Evolutionary conservation across 108 stramenopile species (phyloP).

Genomic region (Pseudonitzschia multiseries): DNA sequence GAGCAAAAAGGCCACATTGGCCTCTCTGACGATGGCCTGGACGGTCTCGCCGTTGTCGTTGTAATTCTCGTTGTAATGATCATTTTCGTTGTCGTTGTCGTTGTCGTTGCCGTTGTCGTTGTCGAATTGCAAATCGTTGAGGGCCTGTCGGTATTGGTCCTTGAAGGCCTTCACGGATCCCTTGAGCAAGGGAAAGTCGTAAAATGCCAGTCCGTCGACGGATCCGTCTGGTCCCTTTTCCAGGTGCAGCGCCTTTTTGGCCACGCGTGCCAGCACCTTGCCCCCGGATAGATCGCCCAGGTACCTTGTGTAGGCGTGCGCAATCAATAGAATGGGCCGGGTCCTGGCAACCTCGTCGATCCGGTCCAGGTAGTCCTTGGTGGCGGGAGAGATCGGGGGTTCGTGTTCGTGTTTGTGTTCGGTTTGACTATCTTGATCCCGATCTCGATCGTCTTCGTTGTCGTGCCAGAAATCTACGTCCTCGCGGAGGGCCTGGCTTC

Average conservation of each 20-base stretch:
- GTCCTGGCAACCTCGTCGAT: slow-evolving; percentile 52
- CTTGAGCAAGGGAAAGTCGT: slow-evolving; percentile 66
- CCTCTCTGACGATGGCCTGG: slow-evolving; percentile 70
- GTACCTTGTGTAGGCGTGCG: slow-evolving; percentile 90
- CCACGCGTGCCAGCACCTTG: slow-evolving; percentile 73
- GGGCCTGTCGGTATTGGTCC: slow-evolving; percentile 68
- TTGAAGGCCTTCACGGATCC: slow-evolving; percentile 77
- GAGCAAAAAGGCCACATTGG: slow-evolving; percentile 86
- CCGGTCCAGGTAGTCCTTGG: slow-evolving; percentile 71
- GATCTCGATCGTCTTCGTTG: too few relatives aligned
- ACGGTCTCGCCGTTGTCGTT: slow-evolving; percentile 32
- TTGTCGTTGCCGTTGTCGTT: slow-evolving; percentile 18
- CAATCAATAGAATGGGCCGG: slow-evolving; percentile 72
- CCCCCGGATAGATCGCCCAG: slow-evolving; percentile 89
- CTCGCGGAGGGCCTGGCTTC: slow-evolving; percentile 54
- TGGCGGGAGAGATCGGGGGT: slow-evolving; percentile 61
- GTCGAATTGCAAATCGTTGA: slow-evolving; percentile 55
- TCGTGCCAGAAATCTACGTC: slow-evolving; percentile 81
- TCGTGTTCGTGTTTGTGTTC: background rate
- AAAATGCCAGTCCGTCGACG: slow-evolving; percentile 72
- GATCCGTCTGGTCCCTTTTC: slow-evolving; percentile 16
- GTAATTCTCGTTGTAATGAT: background rate
- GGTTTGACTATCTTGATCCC: too few relatives aligned
- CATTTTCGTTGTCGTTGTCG: too few relatives aligned
- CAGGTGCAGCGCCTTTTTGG: slow-evolving; percentile 65